Evolutionary conservation across 306 rosid species (phyloP).

Genomic region (Vigna hirtella): DNA sequence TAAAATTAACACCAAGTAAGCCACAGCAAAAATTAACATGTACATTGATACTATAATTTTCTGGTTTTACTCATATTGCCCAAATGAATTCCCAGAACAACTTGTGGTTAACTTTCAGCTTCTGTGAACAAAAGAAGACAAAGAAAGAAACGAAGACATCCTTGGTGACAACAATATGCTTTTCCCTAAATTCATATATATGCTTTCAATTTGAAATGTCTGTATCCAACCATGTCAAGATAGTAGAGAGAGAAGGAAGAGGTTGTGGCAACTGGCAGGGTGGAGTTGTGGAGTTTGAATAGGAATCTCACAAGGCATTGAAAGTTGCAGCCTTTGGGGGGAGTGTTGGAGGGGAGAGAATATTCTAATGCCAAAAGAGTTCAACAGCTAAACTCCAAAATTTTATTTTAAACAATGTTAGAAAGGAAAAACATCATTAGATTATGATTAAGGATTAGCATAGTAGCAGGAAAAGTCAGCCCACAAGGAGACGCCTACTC

Average conservation of each 20-base stretch:
- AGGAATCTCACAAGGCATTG: constrained; percentile 75
- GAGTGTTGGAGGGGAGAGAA: constrained; percentile 73
- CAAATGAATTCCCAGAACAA: not conserved
- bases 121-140: constrained; percentile 53
- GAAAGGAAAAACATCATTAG: constrained; percentile 81
- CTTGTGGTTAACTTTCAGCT: constrained; percentile 1
- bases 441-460: constrained; percentile 78
- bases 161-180: constrained; percentile 84
- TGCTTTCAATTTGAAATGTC: constrained; percentile 43
- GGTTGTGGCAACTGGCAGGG: constrained; percentile 7
- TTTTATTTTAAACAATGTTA: constrained; percentile 66
- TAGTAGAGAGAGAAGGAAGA: constrained; percentile 44
- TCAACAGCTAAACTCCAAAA: constrained; percentile 89
- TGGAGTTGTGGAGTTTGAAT: constrained; percentile 39
- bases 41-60: not conserved
- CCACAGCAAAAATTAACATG: no score
- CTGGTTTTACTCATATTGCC: constrained; percentile 2
- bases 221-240: constrained; percentile 31
- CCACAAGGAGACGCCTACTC: constrained; percentile 84
- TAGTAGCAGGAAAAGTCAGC: constrained; percentile 82
- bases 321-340: constrained; percentile 77
- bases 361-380: constrained; percentile 77
- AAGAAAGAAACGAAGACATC: constrained; percentile 62
- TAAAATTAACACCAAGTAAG: no score
- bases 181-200: constrained; percentile 59